Percentiles rank a stretch among this genome's conserved stretches.
Evolutionary conservation across 2,329 filamentous ascomycete genomes (phyloP).

Genomic region (Verticillium klebahnii): DNA sequence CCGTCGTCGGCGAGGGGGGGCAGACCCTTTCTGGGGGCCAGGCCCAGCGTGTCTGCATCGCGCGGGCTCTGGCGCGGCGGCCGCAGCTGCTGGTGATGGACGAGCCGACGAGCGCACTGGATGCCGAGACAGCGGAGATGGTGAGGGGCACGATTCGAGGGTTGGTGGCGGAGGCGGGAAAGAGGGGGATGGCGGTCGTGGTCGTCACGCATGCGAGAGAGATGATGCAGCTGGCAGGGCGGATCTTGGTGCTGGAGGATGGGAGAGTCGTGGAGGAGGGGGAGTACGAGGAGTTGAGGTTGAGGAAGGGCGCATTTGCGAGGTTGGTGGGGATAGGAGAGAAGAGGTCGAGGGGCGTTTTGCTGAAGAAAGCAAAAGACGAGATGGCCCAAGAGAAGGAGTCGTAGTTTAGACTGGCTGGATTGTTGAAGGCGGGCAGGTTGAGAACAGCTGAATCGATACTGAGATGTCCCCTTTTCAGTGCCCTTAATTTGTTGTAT

Average conservation of each 20-base stretch:
- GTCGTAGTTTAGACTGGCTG: too few relatives aligned
- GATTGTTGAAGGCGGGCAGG: not conserved
- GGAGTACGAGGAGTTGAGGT: constrained; percentile 55
- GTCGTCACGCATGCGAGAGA: constrained; percentile 77
- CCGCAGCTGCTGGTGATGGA: constrained; percentile 77
- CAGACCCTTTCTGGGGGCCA: constrained; percentile 74
- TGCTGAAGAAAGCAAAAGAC: not conserved
- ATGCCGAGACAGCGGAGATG: constrained; percentile 59
- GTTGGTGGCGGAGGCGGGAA: constrained; percentile 35
- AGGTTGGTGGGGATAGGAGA: constrained; percentile 35
- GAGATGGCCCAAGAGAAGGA: not conserved
- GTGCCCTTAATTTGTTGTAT: too few relatives aligned
- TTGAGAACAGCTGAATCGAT: too few relatives aligned
- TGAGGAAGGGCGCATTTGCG: constrained; percentile 38
- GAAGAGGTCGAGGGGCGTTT: not conserved
- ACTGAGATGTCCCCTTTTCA: too few relatives aligned
- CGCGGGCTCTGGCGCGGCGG: constrained; percentile 67
- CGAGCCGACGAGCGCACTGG: constrained; percentile 80
- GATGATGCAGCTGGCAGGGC: constrained; percentile 81
- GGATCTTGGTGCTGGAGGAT: constrained; percentile 68
- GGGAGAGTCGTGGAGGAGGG: constrained; percentile 65
- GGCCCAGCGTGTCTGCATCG: constrained; percentile 75
- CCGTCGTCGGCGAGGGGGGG: constrained; percentile 72
- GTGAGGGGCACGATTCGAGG: constrained; percentile 58
- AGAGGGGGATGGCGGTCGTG: constrained; percentile 59